Evolutionary conservation across 2,329 filamentous ascomycete genomes (phyloP), one percentile per base, ranked within the genome.

Genomic region (Aspergillus bombycis): DNA sequence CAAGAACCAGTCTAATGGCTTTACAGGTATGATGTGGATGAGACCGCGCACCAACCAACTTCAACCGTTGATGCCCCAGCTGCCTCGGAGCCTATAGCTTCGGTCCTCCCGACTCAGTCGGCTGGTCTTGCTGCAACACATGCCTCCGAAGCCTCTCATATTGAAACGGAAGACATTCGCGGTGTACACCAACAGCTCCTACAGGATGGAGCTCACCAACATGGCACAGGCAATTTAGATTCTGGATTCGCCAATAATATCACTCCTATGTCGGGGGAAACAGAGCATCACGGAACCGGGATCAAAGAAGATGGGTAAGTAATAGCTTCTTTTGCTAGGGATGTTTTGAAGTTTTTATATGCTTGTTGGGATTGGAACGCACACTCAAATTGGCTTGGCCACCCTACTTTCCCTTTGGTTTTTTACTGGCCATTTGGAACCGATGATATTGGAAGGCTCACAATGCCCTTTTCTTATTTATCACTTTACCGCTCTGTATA

Each of bases 231-330:
- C 48, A 67, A 65, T 56, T 57, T 68, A 12, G 72, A 77, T 61
- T 65, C 70, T 38, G 66, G 67, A 16, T 71, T 70, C 36, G 63
- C 65, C 32, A 65, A 62, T 58, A 62, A 66, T 59, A 61, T 66
- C 32, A 61, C 64, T 30, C 59, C 65, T 62, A 65, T 71, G 58
- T 67, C 68, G 55, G 69, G 64, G 38, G 76, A 80, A 38, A 57
- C 72, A 32, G 77, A 78, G 50, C 71, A 69, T 57, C 77, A 78
- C 54, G 77, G 76, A 53, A 81, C 79, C 28, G 79, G 79, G 56
- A 91, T 94, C 62, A 96, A 96, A 80, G 92, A 96, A 87, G 92
- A 96, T 76, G 92, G 92, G 92, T 96, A 89, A 94, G 92, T 88
- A n/a, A 19, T 45, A 28, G 28, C 61, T 52, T 32, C 16, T 52